These are phyloP conservation scores for Nicotiana tabacum DNA, from an alignment of 257 asterid genomes.

Conservation along the genomic window DNA sequence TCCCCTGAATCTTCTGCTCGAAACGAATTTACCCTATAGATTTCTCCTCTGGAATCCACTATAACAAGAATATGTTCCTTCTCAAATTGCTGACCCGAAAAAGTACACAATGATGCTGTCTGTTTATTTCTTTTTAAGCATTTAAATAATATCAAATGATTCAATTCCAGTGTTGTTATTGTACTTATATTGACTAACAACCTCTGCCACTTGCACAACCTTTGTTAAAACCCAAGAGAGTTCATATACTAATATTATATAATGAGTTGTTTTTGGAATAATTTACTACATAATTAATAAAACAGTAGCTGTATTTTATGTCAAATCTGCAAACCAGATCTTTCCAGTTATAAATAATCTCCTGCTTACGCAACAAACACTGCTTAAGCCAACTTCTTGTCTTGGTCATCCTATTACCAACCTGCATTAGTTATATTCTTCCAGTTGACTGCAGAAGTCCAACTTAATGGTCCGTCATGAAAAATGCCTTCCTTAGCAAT, in stretches of 20 bases:
- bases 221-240: not conserved
- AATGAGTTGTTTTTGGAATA: not conserved
- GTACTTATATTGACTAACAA: not conserved
- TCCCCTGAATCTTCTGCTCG: not conserved
- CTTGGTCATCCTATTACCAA: not conserved
- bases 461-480: not conserved
- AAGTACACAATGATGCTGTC: not conserved
- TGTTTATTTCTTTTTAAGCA: not conserved
- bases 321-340: not conserved
- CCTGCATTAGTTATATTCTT: not conserved
- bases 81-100: not conserved
- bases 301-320: not conserved
- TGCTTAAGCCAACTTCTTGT: not conserved
- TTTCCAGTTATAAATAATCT: not conserved
- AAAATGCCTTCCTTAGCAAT: not conserved
- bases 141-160: not conserved
- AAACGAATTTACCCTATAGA: not conserved
- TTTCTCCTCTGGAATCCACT: not conserved
- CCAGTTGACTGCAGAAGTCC: not conserved
- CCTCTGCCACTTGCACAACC: not conserved
- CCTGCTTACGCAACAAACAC: not conserved
- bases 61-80: not conserved
- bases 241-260: not conserved
- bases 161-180: not conserved
- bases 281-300: not conserved